Evolutionary conservation across 2,329 filamentous ascomycete species (phyloP), one percentile per base, ranked within the genome.

Genomic region (Penicillium sp.): DNA sequence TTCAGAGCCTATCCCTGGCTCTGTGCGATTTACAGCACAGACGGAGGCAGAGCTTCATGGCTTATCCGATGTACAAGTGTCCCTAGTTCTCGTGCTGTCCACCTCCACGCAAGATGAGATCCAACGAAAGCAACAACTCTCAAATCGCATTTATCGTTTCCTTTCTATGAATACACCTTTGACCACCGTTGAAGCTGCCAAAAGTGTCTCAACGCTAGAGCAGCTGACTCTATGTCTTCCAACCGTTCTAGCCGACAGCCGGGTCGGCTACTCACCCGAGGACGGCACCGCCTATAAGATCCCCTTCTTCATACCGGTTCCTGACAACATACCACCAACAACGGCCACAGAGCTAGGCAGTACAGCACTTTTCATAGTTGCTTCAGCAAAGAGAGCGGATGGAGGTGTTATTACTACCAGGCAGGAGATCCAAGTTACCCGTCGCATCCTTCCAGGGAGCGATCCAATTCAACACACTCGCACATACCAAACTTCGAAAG

Each of bases 281-380:
- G 40, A 29, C 27, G 42, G 46, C 3, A 44, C 44, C 4, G 16
- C 51, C 36, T 31, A 49, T 31, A 51, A 46, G 8, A 40, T 60
- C 24, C 58, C 55, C 13, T 60, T 60, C 29, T 54, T 46, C 13
- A 46, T 60, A 22, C 52, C 58, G 13, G 43, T 60, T 43, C 42
- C 51, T 14, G 49, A 40, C 22, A 52, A 49, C 18, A 50, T 51
- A 1, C 52, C 58, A 13, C 49, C 43, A 10, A 54, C 52, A 18
- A 39, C 47, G 44, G 31, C 16, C 24, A 58, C 58, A 24, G 34
- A 42, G 1, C 31, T 58, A 42, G 58, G 55, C 7, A 40, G 32
- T 4, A 49, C 57, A 42, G 52, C 58, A 46, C 57, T 58, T n/a
- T 49, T 36, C 6, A 27, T 60, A 5, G 43, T 53, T 9, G 58